phyloP scores from a whole-genome alignment of 1,284 basidiomycete genomes.

The Porogramme epimiltina region DNA sequence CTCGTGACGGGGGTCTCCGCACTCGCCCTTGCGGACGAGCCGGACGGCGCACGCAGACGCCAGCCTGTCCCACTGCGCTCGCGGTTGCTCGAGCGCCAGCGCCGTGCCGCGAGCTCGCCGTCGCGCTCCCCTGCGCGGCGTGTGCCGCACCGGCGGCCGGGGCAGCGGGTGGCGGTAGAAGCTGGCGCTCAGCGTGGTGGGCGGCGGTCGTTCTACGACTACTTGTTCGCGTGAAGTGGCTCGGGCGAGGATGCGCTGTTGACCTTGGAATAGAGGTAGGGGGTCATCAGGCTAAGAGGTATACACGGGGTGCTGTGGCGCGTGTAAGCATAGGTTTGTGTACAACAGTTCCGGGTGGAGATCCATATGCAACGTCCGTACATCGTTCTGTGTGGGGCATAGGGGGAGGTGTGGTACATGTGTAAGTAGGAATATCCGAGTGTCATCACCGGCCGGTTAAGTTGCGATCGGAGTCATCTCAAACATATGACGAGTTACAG shows the following conservation, averaged over 20 bases:
- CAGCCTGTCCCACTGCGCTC: conserved; percentile 28
- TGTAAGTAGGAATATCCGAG: no score
- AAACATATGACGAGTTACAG: no score
- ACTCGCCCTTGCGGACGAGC: conserved; percentile 23
- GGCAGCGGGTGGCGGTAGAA: conserved; percentile 16
- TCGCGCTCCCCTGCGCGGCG: conserved; percentile 42
- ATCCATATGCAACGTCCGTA: not conserved
- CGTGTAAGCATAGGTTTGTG: no score
- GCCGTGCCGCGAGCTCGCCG: conserved; percentile 38
- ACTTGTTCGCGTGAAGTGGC: conserved; percentile 43
- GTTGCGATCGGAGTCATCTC: no score
- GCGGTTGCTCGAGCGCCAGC: conserved; percentile 29
- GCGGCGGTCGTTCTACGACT: conserved; percentile 41
- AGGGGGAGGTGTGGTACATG: conserved; percentile 2
- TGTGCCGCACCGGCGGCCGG: conserved; percentile 22
- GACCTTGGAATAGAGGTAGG: no score
- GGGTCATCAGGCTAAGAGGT: no score
- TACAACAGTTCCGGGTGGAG: no score
- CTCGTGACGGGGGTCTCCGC: conserved; percentile 18
- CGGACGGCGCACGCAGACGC: conserved; percentile 29
- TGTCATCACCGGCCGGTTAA: no score
- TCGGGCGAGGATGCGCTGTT: no score
- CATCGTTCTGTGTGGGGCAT: not conserved
- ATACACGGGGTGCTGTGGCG: no score
- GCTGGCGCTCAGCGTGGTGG: not conserved